Evolutionary conservation across 768 basidiomycete genomes (phyloP), one percentile per base, ranked within the genome.

Genomic region (Pleurotus ostreatus): DNA sequence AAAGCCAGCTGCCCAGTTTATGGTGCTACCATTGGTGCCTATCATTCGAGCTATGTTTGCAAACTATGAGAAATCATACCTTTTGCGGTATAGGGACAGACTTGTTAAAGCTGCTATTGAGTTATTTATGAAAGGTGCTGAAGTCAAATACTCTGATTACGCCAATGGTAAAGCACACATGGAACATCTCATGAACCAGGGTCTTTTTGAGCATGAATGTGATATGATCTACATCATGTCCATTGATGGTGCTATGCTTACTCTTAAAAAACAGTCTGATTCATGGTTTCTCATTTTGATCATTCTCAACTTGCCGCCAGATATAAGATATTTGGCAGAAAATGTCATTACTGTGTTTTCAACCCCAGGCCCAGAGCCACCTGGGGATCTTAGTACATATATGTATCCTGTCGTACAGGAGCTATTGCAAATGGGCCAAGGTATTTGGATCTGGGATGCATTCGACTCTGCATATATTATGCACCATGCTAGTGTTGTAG

Each of bases 391-490:
- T 15, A 65, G 68, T 38, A 64, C 67, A 7, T 70, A 62, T 46
- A 18, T 65, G 13, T 70, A 18, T 9, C 51, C 60, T 25, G 26
- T 65, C 15, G 68, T 70, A 56, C 58, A 65, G 47, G 70, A 72
- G 49, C 59, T 71, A 48, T 63, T 68, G 30, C 12, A 41, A 38
- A 59, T 61, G 26, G 57, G 52, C 58, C 64, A 65, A 56, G 71
- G 71, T 3, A 59, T 71, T 3, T 72, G 71, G 70, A 67, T 67
- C 1, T 71, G 68, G 66, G 69, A 70, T 67, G 65, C 69, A 7
- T 2, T 70, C 8, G 51, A 64, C 5, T 62, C 60, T 7, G 46
- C 59, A 2, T 66, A 66, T 52, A 65, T 68, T 57, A 38, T 70
- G 5, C 18, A 56, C n/a, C 56, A 59, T 6, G 59, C 58, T 8